Conservation (phyloP, 116 monocot species). For the Zostera marina region DNA sequence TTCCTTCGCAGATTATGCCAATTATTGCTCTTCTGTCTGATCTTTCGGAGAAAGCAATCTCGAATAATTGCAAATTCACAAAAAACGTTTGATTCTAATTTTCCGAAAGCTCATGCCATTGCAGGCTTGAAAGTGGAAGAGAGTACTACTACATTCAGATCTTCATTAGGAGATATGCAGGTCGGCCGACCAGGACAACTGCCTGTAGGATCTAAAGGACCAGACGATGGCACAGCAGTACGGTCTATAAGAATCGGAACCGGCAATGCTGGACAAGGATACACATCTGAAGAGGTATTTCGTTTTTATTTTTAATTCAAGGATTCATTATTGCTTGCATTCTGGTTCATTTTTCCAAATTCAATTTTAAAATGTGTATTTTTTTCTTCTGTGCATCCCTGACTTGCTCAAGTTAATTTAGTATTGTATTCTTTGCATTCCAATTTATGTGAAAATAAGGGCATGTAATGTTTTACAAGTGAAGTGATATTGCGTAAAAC, state of each 20-base stretch:
- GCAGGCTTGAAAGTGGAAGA: slow-evolving; percentile 51
- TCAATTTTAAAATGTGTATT: not conserved
- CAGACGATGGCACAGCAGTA: slow-evolving; percentile 49
- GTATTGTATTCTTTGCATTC: no score
- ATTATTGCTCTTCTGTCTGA: slow-evolving; percentile 74
- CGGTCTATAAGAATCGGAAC: slow-evolving; percentile 61
- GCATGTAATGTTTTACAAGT: no score
- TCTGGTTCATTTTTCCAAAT: no score
- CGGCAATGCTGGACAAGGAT: slow-evolving; percentile 98
- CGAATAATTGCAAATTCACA: slow-evolving; percentile 8
- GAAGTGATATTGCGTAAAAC: no score
- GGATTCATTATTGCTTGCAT: not conserved
- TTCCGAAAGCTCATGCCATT: slow-evolving; percentile 38
- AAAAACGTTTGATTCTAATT: slow-evolving; percentile 19
- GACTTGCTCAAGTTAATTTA: no score
- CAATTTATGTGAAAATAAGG: no score
- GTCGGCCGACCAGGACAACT: slow-evolving; percentile 38
- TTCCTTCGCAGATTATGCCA: slow-evolving; percentile 96
- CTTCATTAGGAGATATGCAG: slow-evolving; percentile 44
- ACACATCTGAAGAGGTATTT: slow-evolving; percentile 93
- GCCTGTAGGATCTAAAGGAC: slow-evolving; percentile 45
- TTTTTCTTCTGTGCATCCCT: not conserved
- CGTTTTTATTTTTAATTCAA: not conserved
- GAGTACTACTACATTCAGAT: slow-evolving; percentile 11
- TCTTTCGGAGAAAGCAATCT: slow-evolving; percentile 76